These are phyloP conservation scores for Mortierella hygrophila DNA, from an alignment of 192 early-diverging fungal species.

Conservation along the genomic window DNA sequence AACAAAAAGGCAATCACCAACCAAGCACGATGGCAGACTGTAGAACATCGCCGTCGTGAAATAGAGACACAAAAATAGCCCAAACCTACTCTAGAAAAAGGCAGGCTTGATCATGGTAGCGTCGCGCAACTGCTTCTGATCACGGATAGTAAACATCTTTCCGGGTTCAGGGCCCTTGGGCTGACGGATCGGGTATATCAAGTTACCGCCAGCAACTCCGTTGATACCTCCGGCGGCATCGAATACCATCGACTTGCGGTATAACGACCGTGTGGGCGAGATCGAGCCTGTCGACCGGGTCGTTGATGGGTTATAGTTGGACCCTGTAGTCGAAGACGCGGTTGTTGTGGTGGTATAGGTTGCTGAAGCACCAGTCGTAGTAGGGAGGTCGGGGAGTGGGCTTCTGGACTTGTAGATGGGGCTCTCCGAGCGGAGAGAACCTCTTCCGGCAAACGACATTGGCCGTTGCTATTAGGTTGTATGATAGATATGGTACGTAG, in stretches of 20 bases:
- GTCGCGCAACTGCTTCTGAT: slow-evolving; percentile 49
- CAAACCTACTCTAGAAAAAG: slow-evolving; percentile 6
- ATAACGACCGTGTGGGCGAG: slow-evolving; percentile 65
- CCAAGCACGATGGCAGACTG: neutral
- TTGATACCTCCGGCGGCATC: slow-evolving; percentile 54
- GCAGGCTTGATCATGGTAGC: slow-evolving; percentile 53
- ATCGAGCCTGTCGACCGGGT: slow-evolving; percentile 50
- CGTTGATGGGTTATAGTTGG: slow-evolving; percentile 51
- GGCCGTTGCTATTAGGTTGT: slow-evolving; percentile 37
- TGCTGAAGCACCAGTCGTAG: neutral
- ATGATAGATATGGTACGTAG: neutral
- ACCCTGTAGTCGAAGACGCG: neutral
- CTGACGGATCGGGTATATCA: slow-evolving; percentile 80
- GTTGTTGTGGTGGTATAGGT: slow-evolving; percentile 5
- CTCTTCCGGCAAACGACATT: slow-evolving; percentile 52
- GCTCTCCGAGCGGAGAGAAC: slow-evolving; percentile 46
- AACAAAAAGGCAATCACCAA: neutral
- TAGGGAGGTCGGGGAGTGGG: slow-evolving; percentile 31
- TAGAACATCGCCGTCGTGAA: neutral
- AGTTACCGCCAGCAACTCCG: slow-evolving; percentile 20
- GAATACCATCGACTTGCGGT: slow-evolving; percentile 66
- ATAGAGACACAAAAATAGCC: neutral
- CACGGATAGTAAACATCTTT: slow-evolving; percentile 79
- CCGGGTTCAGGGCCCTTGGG: slow-evolving; percentile 79
- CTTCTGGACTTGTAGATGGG: slow-evolving; percentile 43